phyloP scores from a whole-genome alignment of 2,329 filamentous ascomycete species.

The Colletotrichum chlorophyti region DNA sequence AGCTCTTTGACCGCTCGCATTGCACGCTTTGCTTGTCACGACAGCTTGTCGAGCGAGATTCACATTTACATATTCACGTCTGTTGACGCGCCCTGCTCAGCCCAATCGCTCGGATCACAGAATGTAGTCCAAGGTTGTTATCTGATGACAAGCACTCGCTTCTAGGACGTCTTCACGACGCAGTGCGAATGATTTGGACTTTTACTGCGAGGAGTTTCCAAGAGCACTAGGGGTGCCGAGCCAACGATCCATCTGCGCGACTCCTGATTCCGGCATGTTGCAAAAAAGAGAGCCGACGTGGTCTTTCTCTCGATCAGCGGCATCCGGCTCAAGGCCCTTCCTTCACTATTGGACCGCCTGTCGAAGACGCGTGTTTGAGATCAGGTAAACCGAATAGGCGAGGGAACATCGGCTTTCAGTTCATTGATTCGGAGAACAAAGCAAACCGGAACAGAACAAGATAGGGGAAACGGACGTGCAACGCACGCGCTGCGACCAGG shows the following conservation, averaged over 20 bases:
- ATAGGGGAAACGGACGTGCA: neutral
- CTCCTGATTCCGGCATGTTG: neutral
- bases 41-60: neutral
- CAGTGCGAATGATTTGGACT: too few species aligned
- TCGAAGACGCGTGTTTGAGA: neutral
- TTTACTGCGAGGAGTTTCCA: too few species aligned
- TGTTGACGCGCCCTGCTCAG: neutral
- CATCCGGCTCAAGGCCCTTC: neutral
- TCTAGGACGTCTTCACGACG: too few species aligned
- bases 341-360: neutral
- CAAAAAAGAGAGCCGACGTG: neutral
- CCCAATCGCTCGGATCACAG: neutral
- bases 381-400: too few species aligned
- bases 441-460: too few species aligned
- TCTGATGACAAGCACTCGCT: too few species aligned
- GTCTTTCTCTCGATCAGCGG: neutral
- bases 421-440: too few species aligned
- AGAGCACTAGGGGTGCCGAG: too few species aligned
- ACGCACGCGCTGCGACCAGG: conserved; percentile 4
- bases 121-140: too few species aligned
- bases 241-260: neutral
- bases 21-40: too few species aligned
- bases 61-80: neutral
- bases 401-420: too few species aligned
- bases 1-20: too few species aligned